Evolutionary conservation across 139 green algal species (phyloP).

Genomic region (Microglena sp.): DNA sequence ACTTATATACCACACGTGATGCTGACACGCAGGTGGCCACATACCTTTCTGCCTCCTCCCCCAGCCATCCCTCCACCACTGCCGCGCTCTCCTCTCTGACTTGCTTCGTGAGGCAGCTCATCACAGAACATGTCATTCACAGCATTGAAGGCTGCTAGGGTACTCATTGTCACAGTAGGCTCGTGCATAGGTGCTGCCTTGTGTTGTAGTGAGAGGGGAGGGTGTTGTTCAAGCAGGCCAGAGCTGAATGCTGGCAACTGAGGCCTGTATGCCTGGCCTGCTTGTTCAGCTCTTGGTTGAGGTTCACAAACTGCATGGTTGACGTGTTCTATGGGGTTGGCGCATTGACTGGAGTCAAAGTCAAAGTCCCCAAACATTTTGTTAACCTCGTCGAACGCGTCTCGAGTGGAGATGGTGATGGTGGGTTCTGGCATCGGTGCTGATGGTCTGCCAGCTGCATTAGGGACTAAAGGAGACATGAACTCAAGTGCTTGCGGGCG

Average conservation of each 20-base stretch:
- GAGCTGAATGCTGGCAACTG: too few relatives aligned
- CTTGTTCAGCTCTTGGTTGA: too few relatives aligned
- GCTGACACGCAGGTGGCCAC: neutral
- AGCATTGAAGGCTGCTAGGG: conserved; percentile 42
- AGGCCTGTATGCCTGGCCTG: too few relatives aligned
- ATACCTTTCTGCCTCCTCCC: neutral
- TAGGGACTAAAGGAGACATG: neutral
- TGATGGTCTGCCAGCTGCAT: neutral
- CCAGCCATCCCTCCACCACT: neutral
- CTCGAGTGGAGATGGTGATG: conserved; percentile 49
- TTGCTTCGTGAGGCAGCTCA: conserved; percentile 18
- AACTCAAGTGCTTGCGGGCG: too few relatives aligned
- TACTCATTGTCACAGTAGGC: conserved; percentile 53
- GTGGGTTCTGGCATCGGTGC: conserved; percentile 34
- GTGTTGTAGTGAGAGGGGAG: neutral
- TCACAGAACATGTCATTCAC: conserved; percentile 55
- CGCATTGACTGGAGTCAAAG: too few relatives aligned
- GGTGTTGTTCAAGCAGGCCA: too few relatives aligned
- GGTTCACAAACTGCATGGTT: too few relatives aligned
- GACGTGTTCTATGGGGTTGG: too few relatives aligned
- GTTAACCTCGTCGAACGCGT: conserved; percentile 52
- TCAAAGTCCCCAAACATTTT: conserved; percentile 49
- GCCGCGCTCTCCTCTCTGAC: neutral
- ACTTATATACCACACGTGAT: neutral
- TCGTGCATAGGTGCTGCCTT: conserved; percentile 7